phyloP scores from a whole-genome alignment of 805 yeast genomes.

The Kregervanrija fluxuum region DNA sequence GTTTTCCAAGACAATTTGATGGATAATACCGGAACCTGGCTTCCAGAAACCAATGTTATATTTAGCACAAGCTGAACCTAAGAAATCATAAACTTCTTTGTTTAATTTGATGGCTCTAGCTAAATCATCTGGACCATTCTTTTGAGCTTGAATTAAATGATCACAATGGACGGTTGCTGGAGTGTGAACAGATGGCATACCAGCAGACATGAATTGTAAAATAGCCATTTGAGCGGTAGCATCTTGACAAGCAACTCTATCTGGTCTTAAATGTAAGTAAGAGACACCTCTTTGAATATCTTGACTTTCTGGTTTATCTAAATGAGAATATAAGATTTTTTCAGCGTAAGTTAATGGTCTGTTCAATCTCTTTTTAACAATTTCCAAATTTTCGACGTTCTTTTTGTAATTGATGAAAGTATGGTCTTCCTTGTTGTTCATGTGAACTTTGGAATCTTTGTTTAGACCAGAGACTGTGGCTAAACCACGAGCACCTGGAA shows the following conservation, averaged over 20 bases:
- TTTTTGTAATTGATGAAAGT: constrained; percentile 89
- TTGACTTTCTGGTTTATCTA: constrained; percentile 81
- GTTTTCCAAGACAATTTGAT: constrained; percentile 95
- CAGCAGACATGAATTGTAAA: constrained; percentile 96
- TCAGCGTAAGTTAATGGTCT: constrained; percentile 92
- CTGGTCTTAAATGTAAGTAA: constrained; percentile 90
- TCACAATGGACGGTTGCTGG: constrained; percentile 98
- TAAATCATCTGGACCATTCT: constrained; percentile 83
- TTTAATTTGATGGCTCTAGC: constrained; percentile 74
- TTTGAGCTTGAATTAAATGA: constrained; percentile 94
- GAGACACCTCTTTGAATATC: constrained; percentile 71
- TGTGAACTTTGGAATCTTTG: constrained; percentile 47
- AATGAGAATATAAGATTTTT: constrained; percentile 87
- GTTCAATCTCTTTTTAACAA: constrained; percentile 62
- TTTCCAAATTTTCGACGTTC: constrained; percentile 79
- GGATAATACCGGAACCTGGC: constrained; percentile 98
- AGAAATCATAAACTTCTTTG: constrained; percentile 92
- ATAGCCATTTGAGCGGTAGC: constrained; percentile 99
- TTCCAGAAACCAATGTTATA: constrained; percentile 99
- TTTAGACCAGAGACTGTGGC: constrained; percentile 46
- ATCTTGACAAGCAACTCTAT: constrained; percentile 99
- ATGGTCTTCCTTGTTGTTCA: constrained; percentile 60
- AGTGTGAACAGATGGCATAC: constrained; percentile 77
- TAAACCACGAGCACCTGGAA: constrained; percentile 35
- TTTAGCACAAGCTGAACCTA: constrained; percentile 86